A percentile compares a stretch with the other conserved stretches of the same genome.
Conservation (phyloP, 257 asterid genomes). For the Salvia hispanica region DNA sequence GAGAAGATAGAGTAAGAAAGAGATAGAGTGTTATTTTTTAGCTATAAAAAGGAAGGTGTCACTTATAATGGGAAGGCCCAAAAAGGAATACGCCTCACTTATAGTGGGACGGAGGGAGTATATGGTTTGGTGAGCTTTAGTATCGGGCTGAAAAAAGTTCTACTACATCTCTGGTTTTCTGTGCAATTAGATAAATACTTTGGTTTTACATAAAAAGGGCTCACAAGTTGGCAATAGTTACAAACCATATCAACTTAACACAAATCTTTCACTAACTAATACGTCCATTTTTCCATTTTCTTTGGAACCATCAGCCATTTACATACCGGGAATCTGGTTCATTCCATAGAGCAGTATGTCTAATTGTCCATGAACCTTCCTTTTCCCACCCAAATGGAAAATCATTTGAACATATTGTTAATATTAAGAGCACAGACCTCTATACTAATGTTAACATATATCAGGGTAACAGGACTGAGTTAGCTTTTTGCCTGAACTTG, state of each 20-base stretch:
- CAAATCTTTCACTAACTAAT: neutral
- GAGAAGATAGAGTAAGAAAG: too few relatives aligned
- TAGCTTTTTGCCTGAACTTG: too few relatives aligned
- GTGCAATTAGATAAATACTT: neutral
- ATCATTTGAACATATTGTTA: too few relatives aligned
- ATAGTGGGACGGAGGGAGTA: too few relatives aligned
- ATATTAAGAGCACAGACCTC: too few relatives aligned
- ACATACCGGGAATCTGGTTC: neutral
- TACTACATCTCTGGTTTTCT: neutral
- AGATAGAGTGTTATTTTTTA: too few relatives aligned
- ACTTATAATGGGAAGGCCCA: too few relatives aligned
- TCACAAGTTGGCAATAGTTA: neutral
- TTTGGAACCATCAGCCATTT: neutral
- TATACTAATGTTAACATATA: too few relatives aligned
- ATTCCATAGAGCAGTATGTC: conserved; percentile 10
- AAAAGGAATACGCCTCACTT: too few relatives aligned
- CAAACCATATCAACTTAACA: neutral
- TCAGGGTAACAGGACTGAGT: too few relatives aligned
- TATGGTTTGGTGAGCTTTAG: neutral
- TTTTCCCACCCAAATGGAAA: too few relatives aligned
- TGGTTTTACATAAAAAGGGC: neutral
- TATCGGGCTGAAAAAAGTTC: neutral
- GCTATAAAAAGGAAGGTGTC: too few relatives aligned
- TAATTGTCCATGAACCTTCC: neutral
- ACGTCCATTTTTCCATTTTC: neutral